These are phyloP conservation scores for Cordia subcordata DNA, from an alignment of 257 asterid genomes.

Conservation along the genomic window DNA sequence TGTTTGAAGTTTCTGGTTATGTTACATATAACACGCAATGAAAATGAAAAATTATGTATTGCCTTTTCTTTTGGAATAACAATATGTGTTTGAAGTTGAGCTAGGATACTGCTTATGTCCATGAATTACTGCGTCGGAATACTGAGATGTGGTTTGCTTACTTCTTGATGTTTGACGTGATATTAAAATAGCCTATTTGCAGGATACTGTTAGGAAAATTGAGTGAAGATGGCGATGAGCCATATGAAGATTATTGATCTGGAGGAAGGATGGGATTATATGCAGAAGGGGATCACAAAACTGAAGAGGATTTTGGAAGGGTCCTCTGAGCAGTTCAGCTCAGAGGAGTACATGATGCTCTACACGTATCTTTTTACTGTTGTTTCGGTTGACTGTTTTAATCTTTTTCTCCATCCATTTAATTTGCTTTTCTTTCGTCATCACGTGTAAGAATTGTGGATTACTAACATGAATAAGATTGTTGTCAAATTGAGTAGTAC, in stretches of 20 bases:
- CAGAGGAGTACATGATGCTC: slow-evolving; percentile 45
- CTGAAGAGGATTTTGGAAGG: slow-evolving; percentile 43
- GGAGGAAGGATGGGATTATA: slow-evolving; percentile 44
- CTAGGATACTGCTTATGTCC: not conserved
- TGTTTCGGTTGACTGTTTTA: not conserved
- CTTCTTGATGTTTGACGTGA: not conserved
- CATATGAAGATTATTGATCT: slow-evolving; percentile 26
- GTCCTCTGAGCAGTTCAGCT: slow-evolving; percentile 17
- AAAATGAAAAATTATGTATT: too few species aligned
- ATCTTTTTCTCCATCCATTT: not conserved
- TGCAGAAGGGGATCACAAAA: slow-evolving; percentile 41
- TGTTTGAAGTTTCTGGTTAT: too few species aligned
- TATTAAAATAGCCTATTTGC: not conserved
- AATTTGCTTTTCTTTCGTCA: not conserved
- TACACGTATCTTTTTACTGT: slow-evolving; percentile 43
- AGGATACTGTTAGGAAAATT: not conserved
- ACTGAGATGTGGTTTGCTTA: not conserved
- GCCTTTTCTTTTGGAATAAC: too few species aligned
- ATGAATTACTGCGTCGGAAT: not conserved
- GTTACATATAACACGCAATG: too few species aligned
- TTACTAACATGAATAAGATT: not conserved
- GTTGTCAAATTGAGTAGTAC: not conserved
- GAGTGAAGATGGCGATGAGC: slow-evolving; percentile 17
- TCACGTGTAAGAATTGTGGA: not conserved
- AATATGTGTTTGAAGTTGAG: not conserved